Evolutionary conservation across 306 rosid genomes (phyloP).

Genomic region (Pueraria montana): DNA sequence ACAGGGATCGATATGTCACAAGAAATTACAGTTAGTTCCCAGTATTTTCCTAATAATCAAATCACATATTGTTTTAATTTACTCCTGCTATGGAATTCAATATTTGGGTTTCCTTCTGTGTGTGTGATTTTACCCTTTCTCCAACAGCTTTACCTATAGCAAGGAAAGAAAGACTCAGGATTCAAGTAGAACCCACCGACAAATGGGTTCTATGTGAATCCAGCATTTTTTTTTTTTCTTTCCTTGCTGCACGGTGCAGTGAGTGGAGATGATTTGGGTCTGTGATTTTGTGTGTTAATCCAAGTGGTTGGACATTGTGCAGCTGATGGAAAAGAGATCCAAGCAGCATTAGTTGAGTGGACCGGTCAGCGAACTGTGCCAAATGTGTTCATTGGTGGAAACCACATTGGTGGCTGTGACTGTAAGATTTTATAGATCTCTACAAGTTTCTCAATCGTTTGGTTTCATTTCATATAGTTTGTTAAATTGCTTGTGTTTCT

Average conservation of each 20-base stretch:
- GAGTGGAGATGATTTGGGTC: neutral
- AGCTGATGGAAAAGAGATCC: constrained; percentile 87
- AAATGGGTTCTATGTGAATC: neutral
- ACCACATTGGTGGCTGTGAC: constrained; percentile 95
- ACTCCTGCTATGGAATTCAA: neutral
- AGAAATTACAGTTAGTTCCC: neutral
- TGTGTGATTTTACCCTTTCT: neutral
- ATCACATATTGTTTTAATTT: neutral
- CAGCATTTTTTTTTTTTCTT: neutral
- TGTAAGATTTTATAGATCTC: constrained; percentile 56
- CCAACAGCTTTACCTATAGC: no score
- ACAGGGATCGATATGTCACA: constrained; percentile 23
- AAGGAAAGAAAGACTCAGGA: neutral
- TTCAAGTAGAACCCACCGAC: neutral
- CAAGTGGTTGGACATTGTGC: constrained; percentile 44
- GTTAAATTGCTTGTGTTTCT: constrained; percentile 40
- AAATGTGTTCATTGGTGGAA: constrained; percentile 89
- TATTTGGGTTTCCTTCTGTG: constrained; percentile 1
- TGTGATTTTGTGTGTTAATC: constrained; percentile 21
- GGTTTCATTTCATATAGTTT: constrained; percentile 19
- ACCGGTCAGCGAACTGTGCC: constrained; percentile 90
- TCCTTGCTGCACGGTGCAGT: neutral
- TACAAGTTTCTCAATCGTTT: constrained; percentile 3
- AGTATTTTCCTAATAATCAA: constrained; percentile 1
- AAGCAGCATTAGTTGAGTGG: constrained; percentile 74